phyloP scores from a whole-genome alignment of 345 rosid genomes.

The Murraya paniculata region DNA sequence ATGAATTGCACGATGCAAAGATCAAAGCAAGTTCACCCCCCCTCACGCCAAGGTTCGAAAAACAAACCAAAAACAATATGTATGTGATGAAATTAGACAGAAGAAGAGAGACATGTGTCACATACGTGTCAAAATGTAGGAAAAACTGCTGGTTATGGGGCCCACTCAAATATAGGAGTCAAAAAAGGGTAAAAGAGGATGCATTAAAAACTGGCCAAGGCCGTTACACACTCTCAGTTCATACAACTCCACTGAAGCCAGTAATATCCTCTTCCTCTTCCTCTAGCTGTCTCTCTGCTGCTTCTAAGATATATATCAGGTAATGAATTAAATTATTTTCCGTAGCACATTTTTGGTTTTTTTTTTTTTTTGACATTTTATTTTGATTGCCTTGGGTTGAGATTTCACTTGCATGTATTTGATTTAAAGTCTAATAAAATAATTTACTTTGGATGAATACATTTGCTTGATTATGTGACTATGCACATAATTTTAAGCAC shows the following conservation, averaged over 20 bases:
- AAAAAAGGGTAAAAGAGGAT: neutral
- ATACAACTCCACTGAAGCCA: neutral
- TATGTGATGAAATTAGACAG: neutral
- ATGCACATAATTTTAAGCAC: too few relatives aligned
- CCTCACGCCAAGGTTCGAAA: neutral
- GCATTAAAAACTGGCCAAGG: constrained; percentile 10
- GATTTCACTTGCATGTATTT: neutral
- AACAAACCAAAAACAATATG: too few relatives aligned
- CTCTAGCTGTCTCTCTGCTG: neutral
- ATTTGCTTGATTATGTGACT: neutral
- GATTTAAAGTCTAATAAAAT: neutral
- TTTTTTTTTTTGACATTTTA: too few relatives aligned
- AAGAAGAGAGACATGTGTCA: constrained; percentile 18
- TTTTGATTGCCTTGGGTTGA: neutral
- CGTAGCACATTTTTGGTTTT: neutral
- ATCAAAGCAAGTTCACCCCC: neutral
- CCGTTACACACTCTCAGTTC: constrained; percentile 11
- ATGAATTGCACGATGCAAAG: neutral
- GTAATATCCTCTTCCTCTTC: neutral
- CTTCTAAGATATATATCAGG: neutral
- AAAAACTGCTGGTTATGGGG: neutral
- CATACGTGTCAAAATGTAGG: constrained; percentile 23
- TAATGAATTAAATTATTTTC: neutral
- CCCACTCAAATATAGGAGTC: neutral
- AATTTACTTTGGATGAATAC: too few relatives aligned